Percentiles rank a stretch among this genome's conserved stretches.
phyloP scores from a whole-genome alignment of 371 early-diverging fungal genomes.

The Mucor piriformis region DNA sequence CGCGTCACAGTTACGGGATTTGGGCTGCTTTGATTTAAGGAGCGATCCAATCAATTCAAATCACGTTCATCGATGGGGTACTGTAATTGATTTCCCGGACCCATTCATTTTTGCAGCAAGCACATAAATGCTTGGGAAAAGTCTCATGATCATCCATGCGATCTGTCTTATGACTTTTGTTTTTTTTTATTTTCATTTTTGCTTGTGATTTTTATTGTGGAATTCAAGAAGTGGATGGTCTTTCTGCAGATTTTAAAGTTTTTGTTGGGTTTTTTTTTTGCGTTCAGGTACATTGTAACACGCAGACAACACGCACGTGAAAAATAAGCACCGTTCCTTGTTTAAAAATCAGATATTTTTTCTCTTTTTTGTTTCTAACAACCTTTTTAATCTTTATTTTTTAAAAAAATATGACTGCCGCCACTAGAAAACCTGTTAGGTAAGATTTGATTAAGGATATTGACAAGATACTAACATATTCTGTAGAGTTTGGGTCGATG shows the following conservation, averaged over 20 bases:
- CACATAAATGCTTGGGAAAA: background rate
- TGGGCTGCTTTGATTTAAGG: background rate
- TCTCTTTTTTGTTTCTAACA: background rate
- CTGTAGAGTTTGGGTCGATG: constrained; percentile 84
- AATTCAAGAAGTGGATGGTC: too few relatives aligned
- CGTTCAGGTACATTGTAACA: background rate
- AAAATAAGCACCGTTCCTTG: too few relatives aligned
- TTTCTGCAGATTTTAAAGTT: background rate
- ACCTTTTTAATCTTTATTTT: background rate
- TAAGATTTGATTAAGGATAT: background rate
- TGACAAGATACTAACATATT: background rate
- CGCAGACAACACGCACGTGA: background rate
- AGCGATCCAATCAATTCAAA: background rate
- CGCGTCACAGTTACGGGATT: too few relatives aligned
- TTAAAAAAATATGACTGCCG: background rate
- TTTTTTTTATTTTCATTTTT: too few relatives aligned
- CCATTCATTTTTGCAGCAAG: background rate
- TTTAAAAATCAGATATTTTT: background rate
- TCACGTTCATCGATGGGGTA: background rate
- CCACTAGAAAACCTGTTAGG: constrained; percentile 29
- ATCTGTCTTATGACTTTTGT: background rate
- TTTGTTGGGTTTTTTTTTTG: background rate
- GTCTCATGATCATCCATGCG: background rate
- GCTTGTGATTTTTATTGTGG: background rate
- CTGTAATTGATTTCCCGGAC: background rate